Base-by-base conservation (phyloP, 2,329 filamentous ascomycete species). In the Sarocladium brachiariae region DNA sequence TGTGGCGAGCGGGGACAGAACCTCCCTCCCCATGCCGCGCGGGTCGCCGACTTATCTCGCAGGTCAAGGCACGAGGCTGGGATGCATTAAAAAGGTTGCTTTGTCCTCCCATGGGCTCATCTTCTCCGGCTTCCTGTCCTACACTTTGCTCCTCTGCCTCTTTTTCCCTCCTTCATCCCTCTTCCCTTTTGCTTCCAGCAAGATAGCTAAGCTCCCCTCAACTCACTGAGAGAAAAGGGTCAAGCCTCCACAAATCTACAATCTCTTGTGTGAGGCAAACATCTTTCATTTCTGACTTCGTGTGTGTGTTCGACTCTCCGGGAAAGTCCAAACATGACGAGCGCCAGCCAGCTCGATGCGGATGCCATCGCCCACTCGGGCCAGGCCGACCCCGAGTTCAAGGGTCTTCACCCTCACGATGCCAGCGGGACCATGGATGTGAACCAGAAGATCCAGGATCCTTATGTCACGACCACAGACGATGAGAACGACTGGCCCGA, bases 281-380 rank as follows among this genome's bases (percentile, higher is more conserved):
- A n/a, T n/a, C n/a, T n/a, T n/a, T n/a, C n/a, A n/a, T n/a, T n/a
- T n/a, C n/a, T n/a, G n/a, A n/a, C n/a, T n/a, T n/a, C n/a, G n/a
- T n/a, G n/a, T n/a, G n/a, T 7, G n/a, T 8, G 38, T 41, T 6
- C 38, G 16, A 41, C 5, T 21, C 38, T 16, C 10, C 24, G 25
- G 39, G n/a, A n/a, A n/a, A n/a, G 27, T 13, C 27, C 27, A 57
- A 61, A 31, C 50, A 70, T 70, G 67, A 64, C 65, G 49, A 66
- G 56, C 57, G 58, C 65, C 45, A 53, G 55, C 54, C 61, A 65
- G 52, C 62, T 66, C 57, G 65, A 70, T 58, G 59, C 53, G 52
- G 67, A 70, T 53, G 63, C 59, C 58, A 67, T 70, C 52, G 64
- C 60, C 51, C 60, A 54, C 51, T 56, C 65, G 18, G 64, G 63